Conservation (phyloP, 2,329 filamentous ascomycete genomes). For the Rutstroemia sp. region DNA sequence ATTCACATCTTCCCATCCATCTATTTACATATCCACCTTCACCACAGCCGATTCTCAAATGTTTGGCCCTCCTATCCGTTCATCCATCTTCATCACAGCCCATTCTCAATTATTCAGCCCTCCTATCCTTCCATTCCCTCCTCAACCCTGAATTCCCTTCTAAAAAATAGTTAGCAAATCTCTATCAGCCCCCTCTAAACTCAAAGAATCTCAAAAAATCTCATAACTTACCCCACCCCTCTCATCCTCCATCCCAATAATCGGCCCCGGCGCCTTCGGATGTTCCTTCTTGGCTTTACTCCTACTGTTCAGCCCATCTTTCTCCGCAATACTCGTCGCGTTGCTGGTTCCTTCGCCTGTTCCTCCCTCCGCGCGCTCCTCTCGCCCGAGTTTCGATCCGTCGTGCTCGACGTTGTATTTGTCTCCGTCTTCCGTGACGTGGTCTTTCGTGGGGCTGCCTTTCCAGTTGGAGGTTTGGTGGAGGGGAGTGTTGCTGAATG, state of each 20-base stretch:
- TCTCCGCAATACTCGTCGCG: background rate
- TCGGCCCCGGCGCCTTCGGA: background rate
- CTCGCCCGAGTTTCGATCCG: background rate
- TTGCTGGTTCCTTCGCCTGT: background rate
- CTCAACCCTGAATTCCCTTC: too few relatives aligned
- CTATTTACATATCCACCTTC: background rate
- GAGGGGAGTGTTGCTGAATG: background rate
- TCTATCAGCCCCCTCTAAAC: background rate
- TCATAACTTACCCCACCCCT: conserved; percentile 8
- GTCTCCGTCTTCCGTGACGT: background rate
- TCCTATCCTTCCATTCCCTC: too few relatives aligned
- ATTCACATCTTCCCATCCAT: background rate
- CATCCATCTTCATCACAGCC: too few relatives aligned
- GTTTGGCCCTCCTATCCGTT: too few relatives aligned
- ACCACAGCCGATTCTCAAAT: too few relatives aligned
- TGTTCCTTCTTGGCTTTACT: background rate
- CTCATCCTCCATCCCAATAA: conserved; percentile 9
- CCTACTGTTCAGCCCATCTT: background rate
- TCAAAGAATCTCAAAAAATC: too few relatives aligned
- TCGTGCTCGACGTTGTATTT: background rate
- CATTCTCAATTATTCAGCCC: too few relatives aligned
- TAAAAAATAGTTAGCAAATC: too few relatives aligned
- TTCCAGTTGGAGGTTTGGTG: background rate
- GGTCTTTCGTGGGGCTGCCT: background rate
- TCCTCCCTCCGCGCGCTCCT: background rate